phyloP scores from a whole-genome alignment of 2,329 filamentous ascomycete genomes.

The Cryphonectria naterciae region DNA sequence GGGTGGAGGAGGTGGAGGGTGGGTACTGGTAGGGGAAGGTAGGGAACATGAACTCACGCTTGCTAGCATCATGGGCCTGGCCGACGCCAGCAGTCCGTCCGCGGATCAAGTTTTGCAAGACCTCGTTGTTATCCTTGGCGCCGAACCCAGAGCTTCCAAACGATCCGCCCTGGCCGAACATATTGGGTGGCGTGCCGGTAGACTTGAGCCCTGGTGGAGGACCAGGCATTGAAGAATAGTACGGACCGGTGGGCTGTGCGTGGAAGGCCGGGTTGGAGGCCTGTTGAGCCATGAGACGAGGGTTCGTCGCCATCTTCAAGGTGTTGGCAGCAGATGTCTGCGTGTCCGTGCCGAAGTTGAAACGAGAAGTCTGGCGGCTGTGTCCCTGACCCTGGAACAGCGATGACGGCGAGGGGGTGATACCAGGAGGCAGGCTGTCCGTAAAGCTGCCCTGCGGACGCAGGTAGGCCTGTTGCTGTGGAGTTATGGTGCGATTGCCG shows the following conservation, averaged over 20 bases:
- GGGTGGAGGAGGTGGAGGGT: constrained; percentile 78
- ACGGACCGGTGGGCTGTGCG: constrained; percentile 66
- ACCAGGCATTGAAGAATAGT: constrained; percentile 86
- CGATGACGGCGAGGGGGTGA: constrained; percentile 54
- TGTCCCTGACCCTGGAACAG: constrained; percentile 64
- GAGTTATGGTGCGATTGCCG: constrained; percentile 75
- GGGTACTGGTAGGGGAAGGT: constrained; percentile 87
- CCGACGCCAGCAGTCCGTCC: constrained; percentile 67
- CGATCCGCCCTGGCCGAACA: constrained; percentile 87
- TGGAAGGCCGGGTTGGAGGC: constrained; percentile 83
- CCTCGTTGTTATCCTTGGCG: constrained; percentile 73
- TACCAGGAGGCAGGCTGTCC: constrained; percentile 64
- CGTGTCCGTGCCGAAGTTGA: constrained; percentile 82
- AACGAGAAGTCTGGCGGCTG: constrained; percentile 82
- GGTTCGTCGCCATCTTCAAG: constrained; percentile 78
- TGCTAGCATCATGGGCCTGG: constrained; percentile 82
- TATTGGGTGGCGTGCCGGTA: constrained; percentile 88
- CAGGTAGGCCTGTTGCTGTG: constrained; percentile 77
- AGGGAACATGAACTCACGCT: constrained; percentile 99
- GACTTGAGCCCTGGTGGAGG: constrained; percentile 95
- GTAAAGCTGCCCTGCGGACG: constrained; percentile 62
- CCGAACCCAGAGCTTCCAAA: constrained; percentile 77
- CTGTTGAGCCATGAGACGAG: constrained; percentile 75
- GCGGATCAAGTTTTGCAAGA: constrained; percentile 82
- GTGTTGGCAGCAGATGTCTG: constrained; percentile 63